phyloP scores from a whole-genome alignment of 1,284 basidiomycete species.

The Trichosporon inkin region DNA sequence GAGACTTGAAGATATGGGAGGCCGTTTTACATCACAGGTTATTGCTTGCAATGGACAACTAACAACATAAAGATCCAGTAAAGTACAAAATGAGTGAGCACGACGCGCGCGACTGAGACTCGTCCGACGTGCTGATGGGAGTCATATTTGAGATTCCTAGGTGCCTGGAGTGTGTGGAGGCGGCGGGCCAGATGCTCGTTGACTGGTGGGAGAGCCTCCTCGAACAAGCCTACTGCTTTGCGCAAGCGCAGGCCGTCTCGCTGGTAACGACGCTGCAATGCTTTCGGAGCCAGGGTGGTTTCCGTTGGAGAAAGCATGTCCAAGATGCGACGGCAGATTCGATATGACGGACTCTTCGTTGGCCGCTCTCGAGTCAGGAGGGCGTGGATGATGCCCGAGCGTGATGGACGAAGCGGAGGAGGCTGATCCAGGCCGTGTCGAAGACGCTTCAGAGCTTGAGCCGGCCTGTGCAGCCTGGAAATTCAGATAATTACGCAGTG shows the following conservation, averaged over 20 bases:
- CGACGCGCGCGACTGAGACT: neutral
- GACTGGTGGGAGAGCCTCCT: no score
- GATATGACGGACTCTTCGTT: neutral
- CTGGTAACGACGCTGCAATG: neutral
- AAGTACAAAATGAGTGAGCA: neutral
- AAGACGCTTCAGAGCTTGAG: constrained; percentile 11
- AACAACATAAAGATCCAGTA: neutral
- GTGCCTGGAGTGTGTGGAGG: neutral
- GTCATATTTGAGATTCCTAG: neutral
- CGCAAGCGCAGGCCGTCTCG: no score
- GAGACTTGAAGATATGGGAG: neutral
- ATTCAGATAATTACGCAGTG: constrained; percentile 70
- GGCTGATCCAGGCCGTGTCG: neutral
- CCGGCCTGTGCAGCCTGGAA: constrained; percentile 9
- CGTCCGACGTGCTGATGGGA: neutral
- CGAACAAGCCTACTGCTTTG: no score
- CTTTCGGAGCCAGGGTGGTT: neutral
- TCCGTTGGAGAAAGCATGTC: neutral
- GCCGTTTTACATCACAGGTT: neutral
- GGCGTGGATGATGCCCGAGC: neutral
- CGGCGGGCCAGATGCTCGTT: no score
- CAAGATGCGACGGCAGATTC: neutral
- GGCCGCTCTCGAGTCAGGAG: neutral
- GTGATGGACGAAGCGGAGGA: constrained; percentile 11
- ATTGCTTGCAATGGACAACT: neutral